Percentiles rank a stretch among this genome's conserved stretches.
Conservation (phyloP, 345 rosid genomes). For the Euclidium syriacum region DNA sequence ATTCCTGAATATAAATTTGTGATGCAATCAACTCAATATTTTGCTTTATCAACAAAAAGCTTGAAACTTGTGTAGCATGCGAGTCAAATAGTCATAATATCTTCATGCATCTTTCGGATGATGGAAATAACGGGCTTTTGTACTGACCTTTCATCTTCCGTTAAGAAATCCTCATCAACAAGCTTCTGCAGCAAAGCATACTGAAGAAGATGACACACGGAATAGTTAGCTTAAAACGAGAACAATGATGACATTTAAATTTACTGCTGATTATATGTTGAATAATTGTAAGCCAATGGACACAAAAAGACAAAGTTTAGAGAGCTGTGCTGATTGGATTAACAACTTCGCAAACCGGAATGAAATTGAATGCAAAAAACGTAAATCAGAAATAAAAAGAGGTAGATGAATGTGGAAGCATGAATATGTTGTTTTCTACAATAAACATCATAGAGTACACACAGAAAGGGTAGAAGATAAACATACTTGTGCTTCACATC, state of each 20-base stretch:
- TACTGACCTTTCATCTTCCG: slow-evolving; percentile 70
- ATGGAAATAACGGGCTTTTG: neutral
- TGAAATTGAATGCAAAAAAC: neutral
- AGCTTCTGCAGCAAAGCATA: slow-evolving; percentile 85
- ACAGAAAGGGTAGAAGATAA: slow-evolving; percentile 1
- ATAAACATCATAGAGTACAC: neutral
- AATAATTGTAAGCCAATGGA: no score
- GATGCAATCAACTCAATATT: neutral
- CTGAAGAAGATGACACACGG: slow-evolving; percentile 29
- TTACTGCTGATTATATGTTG: no score
- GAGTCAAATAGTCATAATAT: neutral
- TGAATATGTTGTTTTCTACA: neutral
- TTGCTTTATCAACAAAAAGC: neutral
- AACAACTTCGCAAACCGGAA: neutral
- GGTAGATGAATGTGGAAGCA: neutral
- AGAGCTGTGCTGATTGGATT: neutral
- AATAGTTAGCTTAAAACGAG: neutral
- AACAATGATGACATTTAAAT: neutral
- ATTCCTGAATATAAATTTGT: slow-evolving; percentile 26
- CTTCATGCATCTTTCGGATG: neutral
- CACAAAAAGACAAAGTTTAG: no score
- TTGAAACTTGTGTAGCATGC: neutral
- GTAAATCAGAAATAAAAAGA: neutral
- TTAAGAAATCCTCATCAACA: slow-evolving; percentile 51
- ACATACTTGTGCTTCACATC: slow-evolving; percentile 89